Percentiles rank a stretch among this genome's conserved stretches.
These are phyloP conservation scores for Salvia rosmarinus DNA, from an alignment of 257 asterid species.

Conservation along the genomic window DNA sequence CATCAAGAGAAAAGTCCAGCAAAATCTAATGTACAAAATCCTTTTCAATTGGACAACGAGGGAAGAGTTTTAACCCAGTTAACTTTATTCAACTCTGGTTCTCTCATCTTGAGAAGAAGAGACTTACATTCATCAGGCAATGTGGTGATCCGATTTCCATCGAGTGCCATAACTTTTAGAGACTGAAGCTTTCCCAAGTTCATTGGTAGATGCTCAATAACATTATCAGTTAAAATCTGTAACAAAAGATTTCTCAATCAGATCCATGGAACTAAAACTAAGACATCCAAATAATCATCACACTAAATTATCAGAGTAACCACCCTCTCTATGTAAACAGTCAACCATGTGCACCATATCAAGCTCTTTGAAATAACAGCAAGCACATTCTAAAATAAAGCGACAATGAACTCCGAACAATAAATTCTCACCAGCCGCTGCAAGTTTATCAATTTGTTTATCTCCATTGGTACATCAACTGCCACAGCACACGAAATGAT, in stretches of 20 bases:
- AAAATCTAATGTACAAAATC: slow-evolving; percentile 31
- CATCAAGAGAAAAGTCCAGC: slow-evolving; percentile 2
- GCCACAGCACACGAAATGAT: slow-evolving; percentile 35
- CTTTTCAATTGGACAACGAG: slow-evolving; percentile 16
- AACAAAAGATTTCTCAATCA: slow-evolving; percentile 21
- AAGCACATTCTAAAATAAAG: not conserved
- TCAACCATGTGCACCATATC: not conserved
- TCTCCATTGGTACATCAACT: slow-evolving; percentile 84
- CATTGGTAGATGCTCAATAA: slow-evolving; percentile 78
- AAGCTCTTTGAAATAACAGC: slow-evolving; percentile 14
- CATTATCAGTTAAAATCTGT: slow-evolving; percentile 86
- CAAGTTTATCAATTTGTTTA: slow-evolving; percentile 78
- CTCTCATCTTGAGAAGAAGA: slow-evolving; percentile 26
- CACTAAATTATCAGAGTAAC: not conserved
- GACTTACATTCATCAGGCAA: slow-evolving; percentile 93
- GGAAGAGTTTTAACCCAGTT: slow-evolving; percentile 22
- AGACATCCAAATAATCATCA: not conserved
- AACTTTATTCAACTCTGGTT: slow-evolving; percentile 19
- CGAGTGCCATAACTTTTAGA: slow-evolving; percentile 80
- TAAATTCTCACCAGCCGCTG: slow-evolving; percentile 86
- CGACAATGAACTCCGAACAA: not conserved
- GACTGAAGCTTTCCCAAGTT: slow-evolving; percentile 90
- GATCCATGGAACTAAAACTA: not conserved
- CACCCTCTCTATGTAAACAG: not conserved
- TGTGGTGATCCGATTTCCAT: slow-evolving; percentile 70